A percentile compares a stretch with the other conserved stretches of the same genome.
Evolutionary conservation across 352 stramenopile genomes (phyloP).

Genomic region (Phytophthora lateralis): DNA sequence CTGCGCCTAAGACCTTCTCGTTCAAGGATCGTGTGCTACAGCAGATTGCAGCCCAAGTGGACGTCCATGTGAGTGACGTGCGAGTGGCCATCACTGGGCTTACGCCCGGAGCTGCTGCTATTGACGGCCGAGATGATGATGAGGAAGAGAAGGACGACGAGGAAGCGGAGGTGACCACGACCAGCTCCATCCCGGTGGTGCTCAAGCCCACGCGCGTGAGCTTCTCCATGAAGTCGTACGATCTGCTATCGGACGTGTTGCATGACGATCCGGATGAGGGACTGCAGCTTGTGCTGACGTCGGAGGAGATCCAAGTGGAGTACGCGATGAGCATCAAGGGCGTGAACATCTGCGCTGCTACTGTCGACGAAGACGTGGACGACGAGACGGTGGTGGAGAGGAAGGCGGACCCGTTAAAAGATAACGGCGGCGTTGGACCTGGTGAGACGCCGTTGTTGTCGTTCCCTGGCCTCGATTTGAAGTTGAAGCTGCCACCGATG

Average conservation of each 20-base stretch:
- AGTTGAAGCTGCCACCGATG: conserved; percentile 61
- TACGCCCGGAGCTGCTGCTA: conserved; percentile 23
- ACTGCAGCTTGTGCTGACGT: conserved; percentile 56
- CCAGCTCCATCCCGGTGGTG: conserved; percentile 27
- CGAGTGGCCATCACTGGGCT: conserved; percentile 45
- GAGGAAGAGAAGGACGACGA: conserved; percentile 29
- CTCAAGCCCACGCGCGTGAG: conserved; percentile 44
- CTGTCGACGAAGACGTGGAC: conserved; percentile 26
- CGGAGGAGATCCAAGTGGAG: conserved; percentile 55
- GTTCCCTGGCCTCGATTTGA: conserved; percentile 48
- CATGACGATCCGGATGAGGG: conserved; percentile 50
- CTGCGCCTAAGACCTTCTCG: conserved; percentile 39
- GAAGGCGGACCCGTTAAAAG: conserved; percentile 33
- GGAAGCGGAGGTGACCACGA: conserved; percentile 24
- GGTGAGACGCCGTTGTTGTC: conserved; percentile 41
- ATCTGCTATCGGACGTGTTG: conserved; percentile 50
- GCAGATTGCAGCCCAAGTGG: conserved; percentile 61
- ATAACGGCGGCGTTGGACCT: conserved; percentile 25
- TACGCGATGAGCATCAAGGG: conserved; percentile 55
- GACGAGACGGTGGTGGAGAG: conserved; percentile 22
- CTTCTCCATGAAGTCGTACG: conserved; percentile 40
- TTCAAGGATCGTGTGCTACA: conserved; percentile 74
- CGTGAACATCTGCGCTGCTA: conserved; percentile 48
- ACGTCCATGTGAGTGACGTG: conserved; percentile 55
- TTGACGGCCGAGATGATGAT: conserved; percentile 37